These are phyloP conservation scores for Microcyclospora tardicrescens DNA, from an alignment of 2,329 filamentous ascomycete species.

Conservation along the genomic window DNA sequence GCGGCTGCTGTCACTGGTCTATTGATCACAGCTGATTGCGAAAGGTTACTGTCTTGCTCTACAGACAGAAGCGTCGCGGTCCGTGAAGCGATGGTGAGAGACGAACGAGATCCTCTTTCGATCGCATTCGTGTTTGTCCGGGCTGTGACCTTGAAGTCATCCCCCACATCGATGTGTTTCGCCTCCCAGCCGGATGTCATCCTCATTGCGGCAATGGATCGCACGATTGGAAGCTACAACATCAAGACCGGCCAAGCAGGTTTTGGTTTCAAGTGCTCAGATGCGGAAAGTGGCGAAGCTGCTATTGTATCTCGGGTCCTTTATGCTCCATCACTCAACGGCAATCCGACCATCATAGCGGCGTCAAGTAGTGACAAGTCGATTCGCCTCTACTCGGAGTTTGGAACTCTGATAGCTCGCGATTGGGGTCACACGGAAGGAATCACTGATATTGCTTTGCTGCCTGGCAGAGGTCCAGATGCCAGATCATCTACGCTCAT, in stretches of 20 bases:
- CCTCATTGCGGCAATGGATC: conserved; percentile 49
- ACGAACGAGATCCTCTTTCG: conserved; percentile 43
- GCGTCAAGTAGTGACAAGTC: conserved; percentile 94
- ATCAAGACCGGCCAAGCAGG: conserved; percentile 52
- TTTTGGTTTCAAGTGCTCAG: conserved; percentile 67
- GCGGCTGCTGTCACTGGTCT: conserved; percentile 71
- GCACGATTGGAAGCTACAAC: conserved; percentile 43
- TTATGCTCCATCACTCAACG: conserved; percentile 42
- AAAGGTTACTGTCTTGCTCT: conserved; percentile 65
- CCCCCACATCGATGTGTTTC: conserved; percentile 72
- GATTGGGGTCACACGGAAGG: conserved; percentile 95
- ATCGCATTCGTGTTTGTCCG: conserved; percentile 66
- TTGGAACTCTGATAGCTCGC: conserved; percentile 64
- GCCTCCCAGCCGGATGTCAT: conserved; percentile 47
- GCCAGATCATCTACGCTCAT: conserved; percentile 22
- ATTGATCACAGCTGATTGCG: conserved; percentile 58
- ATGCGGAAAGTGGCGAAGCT: conserved; percentile 66
- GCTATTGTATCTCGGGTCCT: conserved; percentile 72
- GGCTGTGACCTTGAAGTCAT: conserved; percentile 71
- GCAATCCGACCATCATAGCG: conserved; percentile 62
- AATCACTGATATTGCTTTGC: conserved; percentile 68
- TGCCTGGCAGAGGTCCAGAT: conserved; percentile 23
- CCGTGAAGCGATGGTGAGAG: conserved; percentile 61
- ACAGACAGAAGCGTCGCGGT: conserved; percentile 78
- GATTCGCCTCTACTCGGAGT: conserved; percentile 75